phyloP scores from a whole-genome alignment of 331 rosid genomes.

The Malus hybrid region DNA sequence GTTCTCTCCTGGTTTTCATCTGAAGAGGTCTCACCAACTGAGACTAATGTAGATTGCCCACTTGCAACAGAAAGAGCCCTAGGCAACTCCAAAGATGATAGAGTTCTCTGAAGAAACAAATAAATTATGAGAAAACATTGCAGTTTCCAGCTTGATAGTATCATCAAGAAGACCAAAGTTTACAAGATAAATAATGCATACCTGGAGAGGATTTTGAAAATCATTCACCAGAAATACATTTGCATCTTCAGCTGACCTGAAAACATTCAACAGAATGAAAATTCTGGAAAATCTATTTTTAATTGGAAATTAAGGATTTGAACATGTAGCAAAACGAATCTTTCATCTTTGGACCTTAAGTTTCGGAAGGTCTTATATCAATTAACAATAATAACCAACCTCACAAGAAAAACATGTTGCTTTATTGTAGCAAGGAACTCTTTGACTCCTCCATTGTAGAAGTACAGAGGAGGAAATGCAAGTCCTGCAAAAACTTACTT shows the following conservation, averaged over 20 bases:
- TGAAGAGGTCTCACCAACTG: constrained; percentile 43
- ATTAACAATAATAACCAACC: constrained; percentile 42
- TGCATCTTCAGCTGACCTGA: constrained; percentile 87
- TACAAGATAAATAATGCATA: constrained; percentile 3
- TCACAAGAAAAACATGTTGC: constrained; percentile 77
- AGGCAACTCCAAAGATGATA: constrained; percentile 92
- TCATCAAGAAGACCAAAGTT: not conserved
- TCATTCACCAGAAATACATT: constrained; percentile 83
- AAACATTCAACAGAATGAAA: constrained; percentile 12
- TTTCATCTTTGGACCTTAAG: not conserved
- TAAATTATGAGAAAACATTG: constrained; percentile 18
- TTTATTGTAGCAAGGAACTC: constrained; percentile 88
- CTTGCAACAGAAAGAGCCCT: constrained; percentile 61
- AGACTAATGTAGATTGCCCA: constrained; percentile 38
- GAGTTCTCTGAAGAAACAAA: constrained; percentile 59
- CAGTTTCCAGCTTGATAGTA: not conserved
- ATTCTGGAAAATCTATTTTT: not conserved
- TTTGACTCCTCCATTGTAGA: constrained; percentile 95
- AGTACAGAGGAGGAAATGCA: constrained; percentile 83
- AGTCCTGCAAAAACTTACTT: constrained; percentile 53
- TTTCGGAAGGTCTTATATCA: not conserved
- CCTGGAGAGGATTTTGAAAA: constrained; percentile 92
- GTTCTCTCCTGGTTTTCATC: constrained; percentile 38
- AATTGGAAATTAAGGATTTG: too few species aligned
- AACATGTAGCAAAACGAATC: too few species aligned